A percentile compares a stretch with the other conserved stretches of the same genome.
Evolutionary conservation across 768 basidiomycete species (phyloP).

Genomic region (Psilocybe sp.): DNA sequence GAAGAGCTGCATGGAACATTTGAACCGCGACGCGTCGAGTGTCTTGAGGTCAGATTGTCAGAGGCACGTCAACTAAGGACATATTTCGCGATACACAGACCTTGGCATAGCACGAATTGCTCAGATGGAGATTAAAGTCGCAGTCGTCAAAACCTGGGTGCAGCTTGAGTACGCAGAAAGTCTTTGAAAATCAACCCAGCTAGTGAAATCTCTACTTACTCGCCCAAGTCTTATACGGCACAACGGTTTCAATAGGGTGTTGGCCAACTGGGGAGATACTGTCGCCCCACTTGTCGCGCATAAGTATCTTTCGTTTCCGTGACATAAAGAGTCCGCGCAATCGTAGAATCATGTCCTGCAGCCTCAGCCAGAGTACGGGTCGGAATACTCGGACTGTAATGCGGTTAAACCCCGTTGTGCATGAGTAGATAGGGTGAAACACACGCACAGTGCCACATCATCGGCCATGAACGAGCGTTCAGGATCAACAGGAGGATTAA

Average conservation of each 20-base stretch:
- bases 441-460: conserved; percentile 67
- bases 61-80: neutral
- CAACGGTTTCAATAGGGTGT: conserved; percentile 48
- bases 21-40: conserved; percentile 39
- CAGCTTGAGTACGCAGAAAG: neutral
- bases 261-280: conserved; percentile 49
- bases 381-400: conserved; percentile 47
- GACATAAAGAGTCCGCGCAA: conserved; percentile 37
- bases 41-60: neutral
- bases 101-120: conserved; percentile 81
- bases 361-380: conserved; percentile 35
- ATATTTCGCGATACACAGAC: conserved; percentile 27
- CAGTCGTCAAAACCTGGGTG: conserved; percentile 63
- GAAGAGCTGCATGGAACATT: conserved; percentile 29
- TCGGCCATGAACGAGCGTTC: conserved; percentile 60
- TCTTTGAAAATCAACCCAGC: neutral
- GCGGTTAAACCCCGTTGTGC: too few relatives aligned
- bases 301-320: conserved; percentile 23
- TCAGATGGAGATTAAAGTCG: conserved; percentile 74
- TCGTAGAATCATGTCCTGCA: conserved; percentile 29
- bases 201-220: conserved; percentile 40
- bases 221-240: conserved; percentile 48
- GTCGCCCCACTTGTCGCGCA: conserved; percentile 45
- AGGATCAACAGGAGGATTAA: conserved; percentile 49
- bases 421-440: neutral